These are phyloP conservation scores for Carex parvula DNA, from an alignment of 176 grass and related monocot genomes.

Conservation along the genomic window DNA sequence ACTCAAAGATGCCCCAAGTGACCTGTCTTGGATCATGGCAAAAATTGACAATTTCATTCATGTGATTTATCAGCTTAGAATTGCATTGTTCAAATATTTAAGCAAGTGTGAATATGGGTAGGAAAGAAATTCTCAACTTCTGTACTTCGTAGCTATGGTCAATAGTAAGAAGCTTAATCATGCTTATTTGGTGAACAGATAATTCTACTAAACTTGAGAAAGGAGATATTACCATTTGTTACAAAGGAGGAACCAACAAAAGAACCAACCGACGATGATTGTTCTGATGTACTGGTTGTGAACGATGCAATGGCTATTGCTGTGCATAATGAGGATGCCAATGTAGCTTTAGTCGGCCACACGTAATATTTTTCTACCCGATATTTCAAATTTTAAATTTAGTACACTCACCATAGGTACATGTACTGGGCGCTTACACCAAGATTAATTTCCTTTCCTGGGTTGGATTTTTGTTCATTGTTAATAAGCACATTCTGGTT, in stretches of 20 bases:
- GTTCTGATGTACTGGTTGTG: slow-evolving; percentile 70
- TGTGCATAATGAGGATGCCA: slow-evolving; percentile 79
- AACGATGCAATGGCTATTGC: slow-evolving; percentile 54
- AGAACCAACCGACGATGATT: slow-evolving; percentile 40
- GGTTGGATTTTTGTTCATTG: not conserved
- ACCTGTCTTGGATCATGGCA: not conserved
- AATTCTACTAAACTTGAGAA: slow-evolving; percentile 66
- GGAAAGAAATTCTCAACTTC: not conserved
- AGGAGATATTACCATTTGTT: slow-evolving; percentile 74
- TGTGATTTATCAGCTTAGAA: not conserved
- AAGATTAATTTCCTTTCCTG: not conserved
- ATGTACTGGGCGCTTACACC: not conserved
- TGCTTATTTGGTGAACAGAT: slow-evolving; percentile 36
- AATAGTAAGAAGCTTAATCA: not conserved
- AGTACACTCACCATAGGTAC: not conserved
- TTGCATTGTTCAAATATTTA: not conserved
- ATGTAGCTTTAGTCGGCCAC: slow-evolving; percentile 54
- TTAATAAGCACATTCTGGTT: not conserved
- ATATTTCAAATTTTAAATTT: not conserved
- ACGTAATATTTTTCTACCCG: slow-evolving; percentile 39
- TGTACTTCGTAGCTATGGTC: not conserved
- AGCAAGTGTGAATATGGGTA: not conserved
- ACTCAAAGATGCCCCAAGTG: not conserved
- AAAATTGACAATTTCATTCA: not conserved
- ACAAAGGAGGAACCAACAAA: slow-evolving; percentile 9